Conservation (phyloP, 768 basidiomycete genomes). For the Podaxis rugospora region DNA sequence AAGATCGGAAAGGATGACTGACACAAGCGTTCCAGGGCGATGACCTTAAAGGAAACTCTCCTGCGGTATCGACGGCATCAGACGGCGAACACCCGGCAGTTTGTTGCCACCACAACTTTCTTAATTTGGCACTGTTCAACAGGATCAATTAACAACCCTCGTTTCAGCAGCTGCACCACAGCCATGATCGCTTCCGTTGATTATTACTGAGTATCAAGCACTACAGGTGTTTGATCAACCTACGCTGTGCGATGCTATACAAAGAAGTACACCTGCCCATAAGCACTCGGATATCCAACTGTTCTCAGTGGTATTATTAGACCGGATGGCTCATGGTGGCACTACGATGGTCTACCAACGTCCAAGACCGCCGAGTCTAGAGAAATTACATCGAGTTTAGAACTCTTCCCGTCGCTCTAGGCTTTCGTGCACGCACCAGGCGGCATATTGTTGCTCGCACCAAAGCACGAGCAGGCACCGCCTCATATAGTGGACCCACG, state of each 20-base stretch:
- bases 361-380: too few species aligned
- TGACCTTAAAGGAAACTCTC: background rate
- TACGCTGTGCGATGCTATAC: background rate
- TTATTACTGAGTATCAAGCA: background rate
- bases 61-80: background rate
- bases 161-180: background rate
- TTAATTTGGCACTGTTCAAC: background rate
- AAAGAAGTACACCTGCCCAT: background rate
- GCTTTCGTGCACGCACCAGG: constrained; percentile 1
- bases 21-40: background rate
- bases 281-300: background rate
- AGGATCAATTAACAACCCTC: background rate
- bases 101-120: constrained; percentile 1
- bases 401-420: constrained; percentile 2
- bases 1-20: background rate
- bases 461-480: constrained; percentile 8
- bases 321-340: too few species aligned
- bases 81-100: background rate
- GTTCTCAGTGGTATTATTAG: too few species aligned
- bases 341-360: background rate
- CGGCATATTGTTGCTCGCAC: constrained; percentile 6
- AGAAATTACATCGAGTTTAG: background rate
- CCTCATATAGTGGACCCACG: constrained; percentile 8
- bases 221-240: background rate
- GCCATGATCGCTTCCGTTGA: background rate